Conservation (phyloP, 306 rosid genomes). For the Morella rubra region DNA sequence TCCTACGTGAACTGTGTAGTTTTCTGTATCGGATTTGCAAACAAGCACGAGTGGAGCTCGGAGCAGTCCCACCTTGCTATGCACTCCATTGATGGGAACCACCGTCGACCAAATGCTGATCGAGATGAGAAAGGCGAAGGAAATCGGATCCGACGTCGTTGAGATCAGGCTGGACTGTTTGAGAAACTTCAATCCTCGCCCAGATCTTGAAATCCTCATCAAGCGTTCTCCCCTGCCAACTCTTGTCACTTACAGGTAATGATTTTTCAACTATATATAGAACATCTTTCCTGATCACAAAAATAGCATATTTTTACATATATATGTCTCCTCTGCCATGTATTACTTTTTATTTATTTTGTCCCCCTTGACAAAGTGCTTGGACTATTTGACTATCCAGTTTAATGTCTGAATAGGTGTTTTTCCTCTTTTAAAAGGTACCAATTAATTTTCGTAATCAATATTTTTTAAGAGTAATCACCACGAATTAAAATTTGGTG, state of each 20-base stretch:
- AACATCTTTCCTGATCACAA: too few relatives aligned
- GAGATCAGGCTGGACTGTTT: conserved; percentile 47
- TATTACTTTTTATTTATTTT: too few relatives aligned
- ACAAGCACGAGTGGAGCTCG: conserved; percentile 13
- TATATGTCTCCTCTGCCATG: too few relatives aligned
- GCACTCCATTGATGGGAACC: conserved; percentile 41
- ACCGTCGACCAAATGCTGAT: conserved; percentile 37
- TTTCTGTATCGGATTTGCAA: conserved; percentile 21
- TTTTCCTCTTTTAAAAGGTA: too few relatives aligned
- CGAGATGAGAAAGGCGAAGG: conserved; percentile 47
- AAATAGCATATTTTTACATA: too few relatives aligned
- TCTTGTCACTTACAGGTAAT: conserved; percentile 45
- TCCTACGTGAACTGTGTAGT: conserved; percentile 5
- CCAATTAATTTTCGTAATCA: too few relatives aligned
- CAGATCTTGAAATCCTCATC: conserved; percentile 37
- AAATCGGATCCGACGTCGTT: conserved; percentile 44
- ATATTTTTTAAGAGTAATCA: too few relatives aligned
- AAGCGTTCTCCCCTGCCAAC: conserved; percentile 46
- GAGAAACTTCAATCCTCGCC: conserved; percentile 33
- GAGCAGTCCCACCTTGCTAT: conserved; percentile 38
- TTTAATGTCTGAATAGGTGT: too few relatives aligned
- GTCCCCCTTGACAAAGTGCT: too few relatives aligned
- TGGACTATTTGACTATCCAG: too few relatives aligned
- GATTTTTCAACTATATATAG: not conserved
- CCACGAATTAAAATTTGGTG: too few relatives aligned